Conservation (phyloP, 1,284 basidiomycete genomes). For the Trametes sp. region DNA sequence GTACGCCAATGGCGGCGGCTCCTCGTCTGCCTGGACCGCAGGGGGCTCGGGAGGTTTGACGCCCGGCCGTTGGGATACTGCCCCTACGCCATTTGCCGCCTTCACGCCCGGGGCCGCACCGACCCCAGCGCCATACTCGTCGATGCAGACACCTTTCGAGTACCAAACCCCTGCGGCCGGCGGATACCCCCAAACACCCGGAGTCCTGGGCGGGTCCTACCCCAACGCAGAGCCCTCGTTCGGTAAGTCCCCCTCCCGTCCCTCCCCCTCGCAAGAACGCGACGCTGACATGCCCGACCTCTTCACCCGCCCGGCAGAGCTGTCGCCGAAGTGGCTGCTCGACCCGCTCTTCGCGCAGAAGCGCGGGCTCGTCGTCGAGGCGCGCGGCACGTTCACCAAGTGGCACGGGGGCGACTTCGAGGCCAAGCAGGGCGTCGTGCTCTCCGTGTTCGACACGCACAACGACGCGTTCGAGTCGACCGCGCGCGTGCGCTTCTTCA, state of each 20-base stretch:
- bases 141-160: constrained; percentile 54
- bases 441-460: constrained; percentile 45
- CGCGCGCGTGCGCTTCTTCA: constrained; percentile 40
- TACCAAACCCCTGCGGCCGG: constrained; percentile 48
- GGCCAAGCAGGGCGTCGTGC: constrained; percentile 52
- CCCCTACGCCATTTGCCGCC: constrained; percentile 26
- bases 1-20: constrained; percentile 50
- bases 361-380: constrained; percentile 53
- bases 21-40: constrained; percentile 37
- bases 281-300: not conserved
- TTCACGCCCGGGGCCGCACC: constrained; percentile 27
- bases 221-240: constrained; percentile 15
- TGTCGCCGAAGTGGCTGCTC: constrained; percentile 52
- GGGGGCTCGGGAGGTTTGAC: constrained; percentile 38
- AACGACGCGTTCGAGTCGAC: constrained; percentile 42
- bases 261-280: not conserved
- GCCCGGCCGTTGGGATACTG: constrained; percentile 37
- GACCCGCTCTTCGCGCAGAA: constrained; percentile 49
- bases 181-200: constrained; percentile 48
- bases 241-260: constrained; percentile 19
- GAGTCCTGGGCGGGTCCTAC: constrained; percentile 52
- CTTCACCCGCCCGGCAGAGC: constrained; percentile 36
- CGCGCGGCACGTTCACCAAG: constrained; percentile 54
- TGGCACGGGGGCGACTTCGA: constrained; percentile 68
- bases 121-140: constrained; percentile 34